These are phyloP conservation scores for Didymella keratinophila DNA, from an alignment of 2,329 filamentous ascomycete genomes.

Conservation along the genomic window DNA sequence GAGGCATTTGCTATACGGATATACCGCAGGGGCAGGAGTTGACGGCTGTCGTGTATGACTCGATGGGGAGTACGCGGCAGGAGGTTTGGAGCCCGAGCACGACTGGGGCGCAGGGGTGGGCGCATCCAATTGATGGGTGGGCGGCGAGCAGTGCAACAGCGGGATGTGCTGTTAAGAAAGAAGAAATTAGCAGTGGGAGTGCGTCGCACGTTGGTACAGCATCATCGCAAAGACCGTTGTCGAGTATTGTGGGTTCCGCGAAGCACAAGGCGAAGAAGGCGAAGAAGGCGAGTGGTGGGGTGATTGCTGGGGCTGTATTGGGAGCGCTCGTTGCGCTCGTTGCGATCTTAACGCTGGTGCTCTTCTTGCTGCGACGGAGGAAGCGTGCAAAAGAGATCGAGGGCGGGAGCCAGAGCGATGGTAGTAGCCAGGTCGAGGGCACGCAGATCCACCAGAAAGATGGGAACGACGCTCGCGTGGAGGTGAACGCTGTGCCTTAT, in stretches of 20 bases:
- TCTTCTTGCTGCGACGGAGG: not conserved
- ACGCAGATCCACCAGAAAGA: not conserved
- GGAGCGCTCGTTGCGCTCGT: not conserved
- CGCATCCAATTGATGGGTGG: slow-evolving; percentile 22
- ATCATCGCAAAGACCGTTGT: not conserved
- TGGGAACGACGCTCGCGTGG: not conserved
- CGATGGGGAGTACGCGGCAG: not conserved
- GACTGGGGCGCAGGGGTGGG: slow-evolving; percentile 16
- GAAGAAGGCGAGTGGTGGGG: not conserved
- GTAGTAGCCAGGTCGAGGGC: not conserved
- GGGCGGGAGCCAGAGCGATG: not conserved
- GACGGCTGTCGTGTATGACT: slow-evolving; percentile 16
- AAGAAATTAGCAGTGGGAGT: not conserved
- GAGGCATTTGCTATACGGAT: slow-evolving; percentile 17
- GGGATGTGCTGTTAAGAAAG: slow-evolving; percentile 6
- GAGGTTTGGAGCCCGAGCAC: slow-evolving; percentile 11
- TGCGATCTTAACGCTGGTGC: not conserved
- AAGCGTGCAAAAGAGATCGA: not conserved
- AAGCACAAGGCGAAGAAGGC: not conserved
- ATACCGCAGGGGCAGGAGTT: slow-evolving; percentile 4
- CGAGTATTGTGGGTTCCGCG: not conserved
- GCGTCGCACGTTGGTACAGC: not conserved
- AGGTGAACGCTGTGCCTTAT: not conserved
- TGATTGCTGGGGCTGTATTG: not conserved
- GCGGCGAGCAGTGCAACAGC: slow-evolving; percentile 1